Base-by-base conservation (phyloP, 306 rosid species). In the Begonia fuchsioides region DNA sequence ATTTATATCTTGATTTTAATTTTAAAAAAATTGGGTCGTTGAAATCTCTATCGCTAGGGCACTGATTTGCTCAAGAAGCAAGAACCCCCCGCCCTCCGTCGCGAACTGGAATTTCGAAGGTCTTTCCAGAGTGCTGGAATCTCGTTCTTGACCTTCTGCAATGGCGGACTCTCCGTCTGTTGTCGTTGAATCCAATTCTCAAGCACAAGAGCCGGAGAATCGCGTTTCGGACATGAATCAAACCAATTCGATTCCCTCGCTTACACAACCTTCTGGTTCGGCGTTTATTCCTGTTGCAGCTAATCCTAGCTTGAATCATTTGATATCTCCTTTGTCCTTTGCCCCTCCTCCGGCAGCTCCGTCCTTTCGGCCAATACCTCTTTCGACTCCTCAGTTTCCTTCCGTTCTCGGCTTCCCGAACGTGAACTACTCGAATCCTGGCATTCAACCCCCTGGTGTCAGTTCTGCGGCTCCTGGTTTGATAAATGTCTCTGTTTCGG, bases 391-490 rank as follows among this genome's bases (percentile, higher is more conserved):
- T 1, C 90, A 81, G 57, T 92, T 85, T 71, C 69, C 98, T 43
- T 81, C 67, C 13, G 5, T 82, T 16, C 76, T 62, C 2, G 62
- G 65, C 50, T 19, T 54, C 17, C 72, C 55, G n/a, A 76, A 68
- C 59, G 54, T 50, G 41, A 71, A 32, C 44, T 88, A 65, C 50
- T 79, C 65, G 35, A 82, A 71, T 56, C 87, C 74, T 15, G 57
- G 65, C 14, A 73, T 82, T 53, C 95, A 76, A 48, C 95, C 95
- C 0, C 97, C 97, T 0, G 97, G 95, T 1, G 86, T 88, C 13
- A 45, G 63, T 32, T 54, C 77, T 38, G 67, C 50, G 8, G 6
- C 63, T 63, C 64, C 81, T 11, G 72, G 79, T 11, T 59, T 64
- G 26, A n/a, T 60, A 7, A 68, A 56, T 15, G 59, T 55, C 32